phyloP scores from a whole-genome alignment of 2,329 filamentous ascomycete species.

The Fusarium nematophilum region DNA sequence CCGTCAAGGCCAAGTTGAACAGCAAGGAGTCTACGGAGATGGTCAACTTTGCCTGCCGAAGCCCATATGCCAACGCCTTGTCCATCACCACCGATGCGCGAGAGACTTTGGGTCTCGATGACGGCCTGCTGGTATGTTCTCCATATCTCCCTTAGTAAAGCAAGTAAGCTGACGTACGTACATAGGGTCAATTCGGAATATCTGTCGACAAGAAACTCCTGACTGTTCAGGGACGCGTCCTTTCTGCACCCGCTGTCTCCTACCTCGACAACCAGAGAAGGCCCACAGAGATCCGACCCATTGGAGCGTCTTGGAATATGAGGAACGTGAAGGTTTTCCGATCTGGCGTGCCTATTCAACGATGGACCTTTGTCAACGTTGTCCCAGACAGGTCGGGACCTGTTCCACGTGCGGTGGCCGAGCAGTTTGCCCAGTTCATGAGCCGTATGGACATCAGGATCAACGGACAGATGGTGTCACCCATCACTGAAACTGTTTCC shows the following conservation, averaged over 20 bases:
- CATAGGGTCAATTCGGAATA: constrained; percentile 68
- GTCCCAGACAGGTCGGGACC: constrained; percentile 5
- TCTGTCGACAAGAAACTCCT: constrained; percentile 70
- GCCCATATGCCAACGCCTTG: constrained; percentile 72
- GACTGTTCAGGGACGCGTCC: constrained; percentile 77
- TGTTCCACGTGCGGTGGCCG: constrained; percentile 39
- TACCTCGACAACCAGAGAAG: constrained; percentile 59
- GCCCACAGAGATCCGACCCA: constrained; percentile 47
- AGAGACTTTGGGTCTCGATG: constrained; percentile 67
- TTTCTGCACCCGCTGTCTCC: constrained; percentile 68
- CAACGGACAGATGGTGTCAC: constrained; percentile 24
- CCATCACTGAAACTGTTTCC: constrained; percentile 16
- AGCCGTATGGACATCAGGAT: constrained; percentile 55
- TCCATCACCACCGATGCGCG: constrained; percentile 72
- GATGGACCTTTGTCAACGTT: constrained; percentile 64
- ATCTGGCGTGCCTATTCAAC: constrained; percentile 56
- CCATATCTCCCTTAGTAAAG: not conserved
- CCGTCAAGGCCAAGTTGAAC: constrained; percentile 68
- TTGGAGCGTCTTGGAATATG: constrained; percentile 79
- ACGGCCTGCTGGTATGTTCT: constrained; percentile 51
- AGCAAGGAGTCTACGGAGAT: constrained; percentile 73
- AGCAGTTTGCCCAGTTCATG: constrained; percentile 53
- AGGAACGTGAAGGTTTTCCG: constrained; percentile 65
- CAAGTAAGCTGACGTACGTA: constrained; percentile 26
- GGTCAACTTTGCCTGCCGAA: constrained; percentile 78